phyloP scores from a whole-genome alignment of 2,329 filamentous ascomycete species.

The Parascedosporium putredinis region DNA sequence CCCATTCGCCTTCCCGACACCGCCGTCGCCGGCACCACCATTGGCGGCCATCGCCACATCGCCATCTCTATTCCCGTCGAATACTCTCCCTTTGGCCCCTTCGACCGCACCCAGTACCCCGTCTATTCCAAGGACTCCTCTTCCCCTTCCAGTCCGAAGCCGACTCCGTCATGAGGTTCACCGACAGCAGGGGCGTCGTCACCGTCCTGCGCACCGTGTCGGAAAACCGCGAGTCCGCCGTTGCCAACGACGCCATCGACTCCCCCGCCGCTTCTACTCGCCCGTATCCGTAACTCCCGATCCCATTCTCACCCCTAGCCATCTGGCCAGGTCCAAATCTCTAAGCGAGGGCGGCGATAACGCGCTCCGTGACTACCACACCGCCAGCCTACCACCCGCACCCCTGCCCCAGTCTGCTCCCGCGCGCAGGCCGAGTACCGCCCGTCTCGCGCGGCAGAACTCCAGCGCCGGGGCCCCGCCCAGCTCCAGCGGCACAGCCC shows the following conservation, averaged over 20 bases:
- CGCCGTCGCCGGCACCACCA: conserved; percentile 43
- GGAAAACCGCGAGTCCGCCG: conserved; percentile 23
- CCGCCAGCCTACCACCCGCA: conserved; percentile 3
- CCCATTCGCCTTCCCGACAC: conserved; percentile 40
- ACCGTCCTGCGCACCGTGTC: conserved; percentile 24
- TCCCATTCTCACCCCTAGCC: background rate
- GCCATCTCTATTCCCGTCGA: conserved; percentile 50
- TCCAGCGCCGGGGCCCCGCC: background rate
- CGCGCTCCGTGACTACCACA: conserved; percentile 1
- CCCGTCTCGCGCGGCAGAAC: background rate
- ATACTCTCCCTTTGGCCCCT: conserved; percentile 30
- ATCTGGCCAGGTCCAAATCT: background rate
- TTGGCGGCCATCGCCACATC: conserved; percentile 44
- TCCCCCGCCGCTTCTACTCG: background rate
- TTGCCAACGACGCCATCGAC: background rate
- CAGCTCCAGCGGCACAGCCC: background rate
- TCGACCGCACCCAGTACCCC: conserved; percentile 8
- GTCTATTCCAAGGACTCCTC: conserved; percentile 4
- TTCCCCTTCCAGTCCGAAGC: background rate
- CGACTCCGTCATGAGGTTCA: conserved; percentile 4
- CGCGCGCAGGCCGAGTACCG: background rate
- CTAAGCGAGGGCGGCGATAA: background rate
- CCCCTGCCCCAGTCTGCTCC: background rate
- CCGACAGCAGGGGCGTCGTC: conserved; percentile 11
- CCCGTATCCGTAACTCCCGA: conserved; percentile 5